Evolutionary conservation across 2,329 filamentous ascomycete species (phyloP).

Genomic region (Aspergillus hiratsukae): DNA sequence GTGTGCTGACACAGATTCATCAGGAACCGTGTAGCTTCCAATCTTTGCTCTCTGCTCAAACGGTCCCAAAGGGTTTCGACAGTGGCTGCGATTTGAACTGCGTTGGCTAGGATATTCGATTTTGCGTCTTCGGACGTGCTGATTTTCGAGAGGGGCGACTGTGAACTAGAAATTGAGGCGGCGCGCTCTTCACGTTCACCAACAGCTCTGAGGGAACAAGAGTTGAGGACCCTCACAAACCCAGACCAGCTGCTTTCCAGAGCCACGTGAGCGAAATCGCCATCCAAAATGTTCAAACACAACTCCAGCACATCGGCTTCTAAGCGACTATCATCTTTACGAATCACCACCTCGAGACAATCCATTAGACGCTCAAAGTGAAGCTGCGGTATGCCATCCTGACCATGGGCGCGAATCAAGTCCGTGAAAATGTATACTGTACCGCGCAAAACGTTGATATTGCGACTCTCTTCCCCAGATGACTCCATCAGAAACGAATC

Average conservation of each 20-base stretch:
- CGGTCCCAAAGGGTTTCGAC: constrained; percentile 36
- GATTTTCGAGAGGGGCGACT: constrained; percentile 21
- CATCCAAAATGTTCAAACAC: constrained; percentile 37
- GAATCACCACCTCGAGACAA: constrained; percentile 29
- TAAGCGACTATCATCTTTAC: constrained; percentile 35
- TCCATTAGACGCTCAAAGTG: constrained; percentile 35
- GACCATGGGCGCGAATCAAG: constrained; percentile 36
- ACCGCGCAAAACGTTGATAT: constrained; percentile 38
- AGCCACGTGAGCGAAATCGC: constrained; percentile 30
- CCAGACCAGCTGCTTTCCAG: constrained; percentile 29
- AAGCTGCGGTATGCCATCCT: constrained; percentile 35
- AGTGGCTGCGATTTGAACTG: constrained; percentile 33
- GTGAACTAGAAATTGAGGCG: constrained; percentile 18
- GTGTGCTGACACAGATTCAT: constrained; percentile 33
- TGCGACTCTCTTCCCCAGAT: constrained; percentile 30
- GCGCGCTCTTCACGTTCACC: constrained; percentile 23
- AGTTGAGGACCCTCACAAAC: constrained; percentile 31
- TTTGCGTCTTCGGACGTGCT: constrained; percentile 30
- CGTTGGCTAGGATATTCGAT: constrained; percentile 35
- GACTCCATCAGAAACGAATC: constrained; percentile 34
- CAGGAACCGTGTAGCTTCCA: constrained; percentile 33
- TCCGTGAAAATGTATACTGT: constrained; percentile 39
- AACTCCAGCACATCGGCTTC: constrained; percentile 39
- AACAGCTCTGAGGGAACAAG: constrained; percentile 32
- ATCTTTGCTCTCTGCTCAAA: constrained; percentile 31